Evolutionary conservation across 208 protist species (phyloP).

Genomic region (Wallacemonas sp.): DNA sequence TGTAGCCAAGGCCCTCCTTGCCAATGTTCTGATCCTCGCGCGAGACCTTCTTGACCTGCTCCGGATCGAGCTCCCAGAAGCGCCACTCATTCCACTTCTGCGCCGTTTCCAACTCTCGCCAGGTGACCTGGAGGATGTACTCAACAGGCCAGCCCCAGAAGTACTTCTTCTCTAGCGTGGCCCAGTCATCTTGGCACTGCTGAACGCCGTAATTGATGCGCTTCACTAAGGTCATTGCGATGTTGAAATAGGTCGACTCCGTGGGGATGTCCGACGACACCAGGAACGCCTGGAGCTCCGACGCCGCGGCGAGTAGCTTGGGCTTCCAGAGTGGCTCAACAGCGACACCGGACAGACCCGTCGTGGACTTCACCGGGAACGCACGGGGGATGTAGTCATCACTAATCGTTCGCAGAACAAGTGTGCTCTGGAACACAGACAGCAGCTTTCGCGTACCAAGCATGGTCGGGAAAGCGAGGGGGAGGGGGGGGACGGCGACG

Average conservation of each 20-base stretch:
- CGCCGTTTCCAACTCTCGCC: constrained; percentile 90
- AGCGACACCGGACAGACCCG: constrained; percentile 83
- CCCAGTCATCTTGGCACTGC: constrained; percentile 92
- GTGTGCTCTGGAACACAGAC: constrained; percentile 53
- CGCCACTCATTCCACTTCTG: constrained; percentile 94
- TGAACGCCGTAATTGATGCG: constrained; percentile 87
- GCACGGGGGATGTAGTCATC: constrained; percentile 91
- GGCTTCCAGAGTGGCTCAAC: constrained; percentile 93
- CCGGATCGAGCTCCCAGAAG: constrained; percentile 91
- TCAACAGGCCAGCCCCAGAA: constrained; percentile 93
- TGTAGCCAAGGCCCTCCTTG: constrained; percentile 83
- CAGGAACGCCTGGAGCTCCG: constrained; percentile 86
- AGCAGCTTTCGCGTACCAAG: constrained; percentile 29
- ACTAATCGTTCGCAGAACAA: constrained; percentile 67
- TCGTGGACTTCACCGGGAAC: constrained; percentile 92
- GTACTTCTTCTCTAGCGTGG: constrained; percentile 89
- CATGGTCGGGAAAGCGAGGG: no score
- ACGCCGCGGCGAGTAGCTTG: constrained; percentile 82
- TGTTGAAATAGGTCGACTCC: constrained; percentile 91
- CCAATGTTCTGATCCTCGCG: constrained; percentile 90
- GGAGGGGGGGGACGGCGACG: no score
- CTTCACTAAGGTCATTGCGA: constrained; percentile 91
- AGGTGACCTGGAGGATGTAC: constrained; percentile 91
- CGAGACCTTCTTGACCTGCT: constrained; percentile 91
- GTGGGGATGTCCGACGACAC: constrained; percentile 85